phyloP scores from a whole-genome alignment of 345 rosid genomes.

The Linum lewisii region DNA sequence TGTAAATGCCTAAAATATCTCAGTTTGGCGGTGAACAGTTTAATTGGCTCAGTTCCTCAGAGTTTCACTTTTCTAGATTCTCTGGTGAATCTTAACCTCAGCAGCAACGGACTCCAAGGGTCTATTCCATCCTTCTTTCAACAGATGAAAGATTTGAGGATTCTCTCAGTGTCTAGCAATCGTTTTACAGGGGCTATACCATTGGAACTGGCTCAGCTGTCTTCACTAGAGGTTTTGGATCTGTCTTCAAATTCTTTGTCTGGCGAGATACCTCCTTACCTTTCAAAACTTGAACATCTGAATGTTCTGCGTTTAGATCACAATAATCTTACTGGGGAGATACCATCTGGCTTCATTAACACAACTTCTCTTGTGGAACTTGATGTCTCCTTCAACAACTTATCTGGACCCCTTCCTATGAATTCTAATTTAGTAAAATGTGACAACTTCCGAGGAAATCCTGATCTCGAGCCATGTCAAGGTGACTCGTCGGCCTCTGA shows the following conservation, averaged over 20 bases:
- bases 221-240: constrained; percentile 35
- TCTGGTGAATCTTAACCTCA: constrained; percentile 31
- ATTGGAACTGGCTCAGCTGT: constrained; percentile 24
- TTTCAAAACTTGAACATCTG: constrained; percentile 32
- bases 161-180: constrained; percentile 29
- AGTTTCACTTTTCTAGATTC: constrained; percentile 23
- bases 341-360: constrained; percentile 29
- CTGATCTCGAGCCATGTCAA: constrained; percentile 28
- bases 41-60: constrained; percentile 29
- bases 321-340: constrained; percentile 33
- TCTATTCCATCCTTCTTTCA: constrained; percentile 26
- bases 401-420: constrained; percentile 37
- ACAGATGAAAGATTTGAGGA: constrained; percentile 24
- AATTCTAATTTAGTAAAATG: constrained; percentile 21
- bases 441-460: constrained; percentile 32
- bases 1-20: constrained; percentile 32
- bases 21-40: constrained; percentile 26
- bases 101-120: constrained; percentile 34
- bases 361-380: constrained; percentile 32
- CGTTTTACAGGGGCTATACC: constrained; percentile 36
- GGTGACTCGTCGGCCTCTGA: constrained; percentile 19
- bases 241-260: constrained; percentile 34
- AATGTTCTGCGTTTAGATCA: constrained; percentile 29
- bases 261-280: constrained; percentile 32
- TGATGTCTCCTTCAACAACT: constrained; percentile 45